These are phyloP conservation scores for Colletotrichum coccodes DNA, from an alignment of 2,329 filamentous ascomycete genomes.

Conservation along the genomic window DNA sequence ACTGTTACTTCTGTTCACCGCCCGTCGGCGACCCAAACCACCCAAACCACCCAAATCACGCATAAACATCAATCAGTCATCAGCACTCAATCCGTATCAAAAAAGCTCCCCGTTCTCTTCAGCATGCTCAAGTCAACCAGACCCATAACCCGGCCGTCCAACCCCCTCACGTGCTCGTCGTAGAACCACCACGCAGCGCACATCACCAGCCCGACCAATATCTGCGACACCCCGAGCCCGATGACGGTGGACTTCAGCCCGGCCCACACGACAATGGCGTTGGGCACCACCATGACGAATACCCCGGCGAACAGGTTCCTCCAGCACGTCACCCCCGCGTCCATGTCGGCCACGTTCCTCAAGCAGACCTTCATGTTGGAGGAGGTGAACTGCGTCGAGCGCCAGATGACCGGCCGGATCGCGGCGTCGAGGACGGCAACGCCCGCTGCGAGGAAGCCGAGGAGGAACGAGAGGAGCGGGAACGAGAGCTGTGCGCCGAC, in stretches of 20 bases:
- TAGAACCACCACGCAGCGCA: slow-evolving; percentile 52
- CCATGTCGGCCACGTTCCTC: slow-evolving; percentile 60
- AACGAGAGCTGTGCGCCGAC: slow-evolving; percentile 45
- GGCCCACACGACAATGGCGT: slow-evolving; percentile 41
- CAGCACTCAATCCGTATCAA: slow-evolving; percentile 49
- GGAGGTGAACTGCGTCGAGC: slow-evolving; percentile 61
- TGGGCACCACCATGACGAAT: slow-evolving; percentile 55
- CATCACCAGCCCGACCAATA: slow-evolving; percentile 47
- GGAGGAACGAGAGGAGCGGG: slow-evolving; percentile 54
- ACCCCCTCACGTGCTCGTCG: slow-evolving; percentile 51
- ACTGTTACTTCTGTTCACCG: background rate
- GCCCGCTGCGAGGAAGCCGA: slow-evolving; percentile 59
- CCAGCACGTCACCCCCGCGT: slow-evolving; percentile 52
- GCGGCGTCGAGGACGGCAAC: slow-evolving; percentile 51
- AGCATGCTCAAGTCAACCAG: slow-evolving; percentile 56
- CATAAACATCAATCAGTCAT: background rate
- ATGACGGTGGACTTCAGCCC: slow-evolving; percentile 51
- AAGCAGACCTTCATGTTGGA: slow-evolving; percentile 56
- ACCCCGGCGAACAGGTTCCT: slow-evolving; percentile 52
- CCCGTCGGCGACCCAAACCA: too few species aligned
- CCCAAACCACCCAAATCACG: too few species aligned
- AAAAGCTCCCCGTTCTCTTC: slow-evolving; percentile 56
- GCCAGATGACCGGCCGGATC: slow-evolving; percentile 52
- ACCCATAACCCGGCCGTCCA: slow-evolving; percentile 59
- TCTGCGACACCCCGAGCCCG: slow-evolving; percentile 53